Evolutionary conservation across 2,329 filamentous ascomycete genomes (phyloP), one percentile per base, ranked within the genome.

Genomic region (Rutstroemia sydowiana): DNA sequence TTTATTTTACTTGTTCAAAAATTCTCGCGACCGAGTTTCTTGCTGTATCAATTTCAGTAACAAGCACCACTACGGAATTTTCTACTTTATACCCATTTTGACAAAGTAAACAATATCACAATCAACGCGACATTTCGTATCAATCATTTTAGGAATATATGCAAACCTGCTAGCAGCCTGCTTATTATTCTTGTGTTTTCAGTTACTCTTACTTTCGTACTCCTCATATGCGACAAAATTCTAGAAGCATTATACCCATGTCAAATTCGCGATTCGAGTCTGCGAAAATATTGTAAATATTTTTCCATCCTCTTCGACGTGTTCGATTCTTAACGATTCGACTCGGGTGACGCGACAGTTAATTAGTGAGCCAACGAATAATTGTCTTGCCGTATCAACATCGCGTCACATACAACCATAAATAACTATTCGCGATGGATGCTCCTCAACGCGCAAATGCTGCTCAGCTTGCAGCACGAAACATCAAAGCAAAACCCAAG

Each of bases 381-480:
- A 37, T 18, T 37, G 34, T 37, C 14, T 16, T 37, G 9, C 3
- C 3, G 11, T 18, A 37, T 37, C 34, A 37, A 37, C 34, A 37
- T 14, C 34, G 34, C 34, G 34, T 37, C 34, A 41, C 37, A 20
- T 41, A 41, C 6, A 20, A 21, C n/a, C 48, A 45, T 16, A 45
- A 16, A 37, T 30, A 40, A 26, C 36, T 28, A 20, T 16, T 52
- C 53, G 55, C 46, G 39, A 62, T 63, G 59, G 59, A 62, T 42
- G 28, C 44, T 16, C 51, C 61, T 37, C 56, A 53, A 49, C 59
- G 62, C 46, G 64, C 63, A 18, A 67, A 61, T 47, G 65, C 65
- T 28, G 64, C 65, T 42, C 65, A 67, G 47, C 45, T 67, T 44
- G 65, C 65, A 23, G 51, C 57, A 1, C 58, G 65, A 45, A 63